phyloP scores from a whole-genome alignment of 805 yeast species.

The Saccharomycopsis lassenensis region DNA sequence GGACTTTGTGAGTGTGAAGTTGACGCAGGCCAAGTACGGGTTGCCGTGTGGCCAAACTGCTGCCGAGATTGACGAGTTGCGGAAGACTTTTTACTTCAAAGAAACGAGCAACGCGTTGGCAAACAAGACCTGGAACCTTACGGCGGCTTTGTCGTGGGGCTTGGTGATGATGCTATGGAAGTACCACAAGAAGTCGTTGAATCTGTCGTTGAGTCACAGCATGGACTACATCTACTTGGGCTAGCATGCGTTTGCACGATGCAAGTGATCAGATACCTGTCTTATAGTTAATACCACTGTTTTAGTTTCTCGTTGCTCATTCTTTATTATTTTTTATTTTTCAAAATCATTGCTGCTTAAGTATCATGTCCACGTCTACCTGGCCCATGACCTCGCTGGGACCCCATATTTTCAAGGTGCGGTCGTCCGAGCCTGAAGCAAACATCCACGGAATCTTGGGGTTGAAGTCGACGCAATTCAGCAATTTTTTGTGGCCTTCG shows the following conservation, averaged over 20 bases:
- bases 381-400: conserved; percentile 3
- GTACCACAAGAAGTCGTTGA: conserved; percentile 1
- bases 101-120: neutral
- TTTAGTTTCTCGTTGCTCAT: neutral
- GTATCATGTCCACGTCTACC: too few relatives aligned
- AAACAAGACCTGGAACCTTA: conserved; percentile 5
- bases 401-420: conserved; percentile 60
- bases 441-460: conserved; percentile 37
- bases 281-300: too few relatives aligned
- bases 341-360: neutral
- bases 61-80: neutral
- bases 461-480: conserved; percentile 77
- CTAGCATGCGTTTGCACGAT: too few relatives aligned
- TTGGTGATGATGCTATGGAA: conserved; percentile 11
- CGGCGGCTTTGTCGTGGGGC: conserved; percentile 13
- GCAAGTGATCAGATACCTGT: too few relatives aligned
- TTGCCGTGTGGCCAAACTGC: neutral
- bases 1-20: too few relatives aligned
- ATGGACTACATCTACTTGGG: conserved; percentile 14
- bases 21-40: neutral
- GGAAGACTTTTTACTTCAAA: conserved; percentile 1
- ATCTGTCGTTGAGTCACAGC: conserved; percentile 6
- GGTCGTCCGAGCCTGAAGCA: conserved; percentile 84
- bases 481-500: conserved; percentile 52
- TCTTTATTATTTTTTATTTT: neutral